Conservation (phyloP, 768 basidiomycete genomes). For the Boletales sp. region DNA sequence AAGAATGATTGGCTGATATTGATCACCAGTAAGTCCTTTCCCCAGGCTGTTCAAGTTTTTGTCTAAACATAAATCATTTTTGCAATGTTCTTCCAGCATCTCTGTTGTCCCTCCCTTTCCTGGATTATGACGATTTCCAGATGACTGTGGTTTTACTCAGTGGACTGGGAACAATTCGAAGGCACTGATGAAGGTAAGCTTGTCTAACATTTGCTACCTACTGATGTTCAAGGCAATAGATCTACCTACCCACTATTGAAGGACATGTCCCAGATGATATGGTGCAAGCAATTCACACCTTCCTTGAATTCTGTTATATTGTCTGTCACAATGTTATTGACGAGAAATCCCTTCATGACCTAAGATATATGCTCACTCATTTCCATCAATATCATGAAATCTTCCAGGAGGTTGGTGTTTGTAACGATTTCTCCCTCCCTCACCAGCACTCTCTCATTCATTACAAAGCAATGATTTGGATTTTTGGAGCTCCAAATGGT, state of each 20-base stretch:
- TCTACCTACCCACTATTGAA: slow-evolving; percentile 24
- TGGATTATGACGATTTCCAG: background rate
- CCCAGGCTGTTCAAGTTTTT: too few species aligned
- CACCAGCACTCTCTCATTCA: slow-evolving; percentile 33
- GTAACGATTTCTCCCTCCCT: slow-evolving; percentile 25
- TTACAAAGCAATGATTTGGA: slow-evolving; percentile 20
- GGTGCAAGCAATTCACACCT: slow-evolving; percentile 14
- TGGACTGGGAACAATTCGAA: slow-evolving; percentile 3
- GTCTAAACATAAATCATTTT: too few species aligned
- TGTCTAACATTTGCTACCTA: background rate
- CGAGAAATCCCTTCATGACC: slow-evolving; percentile 17
- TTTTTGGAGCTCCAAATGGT: slow-evolving; percentile 34
- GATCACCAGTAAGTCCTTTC: slow-evolving; percentile 19
- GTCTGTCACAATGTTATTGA: slow-evolving; percentile 16
- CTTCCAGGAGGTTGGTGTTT: slow-evolving; percentile 16
- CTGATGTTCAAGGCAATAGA: slow-evolving; percentile 4
- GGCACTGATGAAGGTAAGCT: slow-evolving; percentile 1
- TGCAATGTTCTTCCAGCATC: background rate
- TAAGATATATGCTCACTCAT: slow-evolving; percentile 14
- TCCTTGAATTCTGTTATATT: slow-evolving; percentile 30
- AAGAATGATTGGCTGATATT: slow-evolving; percentile 27
- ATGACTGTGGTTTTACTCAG: background rate
- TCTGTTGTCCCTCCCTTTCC: background rate
- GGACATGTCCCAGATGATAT: too few species aligned
- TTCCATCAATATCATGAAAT: slow-evolving; percentile 23